Evolutionary conservation across 2,329 filamentous ascomycete species (phyloP), one percentile per base, ranked within the genome.

Genomic region (Zymoseptoria ardabiliae): DNA sequence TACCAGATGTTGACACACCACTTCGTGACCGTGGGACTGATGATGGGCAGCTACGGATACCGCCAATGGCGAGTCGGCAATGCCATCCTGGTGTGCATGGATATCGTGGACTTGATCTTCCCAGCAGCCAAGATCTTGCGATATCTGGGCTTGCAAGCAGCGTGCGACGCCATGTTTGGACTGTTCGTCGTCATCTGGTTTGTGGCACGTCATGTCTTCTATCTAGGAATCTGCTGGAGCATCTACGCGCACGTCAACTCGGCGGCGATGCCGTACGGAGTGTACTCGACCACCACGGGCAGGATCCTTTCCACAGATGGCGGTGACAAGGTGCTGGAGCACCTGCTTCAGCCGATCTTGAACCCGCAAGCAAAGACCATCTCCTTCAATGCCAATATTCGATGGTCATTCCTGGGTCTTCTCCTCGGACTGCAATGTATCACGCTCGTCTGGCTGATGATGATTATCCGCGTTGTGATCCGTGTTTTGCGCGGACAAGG

Each of bases 1-100:
- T 89, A 85, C 78, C 93, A 97, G 75, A 97, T 97, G 94, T 85
- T 97, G 66, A 87, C 85, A 19, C 94, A 97, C 74, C 94, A 99
- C 77, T 84, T 97, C 71, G 86, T 97, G 72, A 99, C 94, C 20
- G 90, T 87, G 69, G 79, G 81, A 4, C 84, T 99, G 51, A 86
- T 99, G 64, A 85, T 86, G 59, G 82, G 86, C 30, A 93, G 89
- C 65, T 97, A 97, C 73, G 84, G 86, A 65, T 96, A 95, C 73
- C 87, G 93, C 71, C 86, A 91, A 71, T 95, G 88, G 58, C 88
- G 89, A 53, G 90, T 96, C 25, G 93, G 91, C 57, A 94, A 92
- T 70, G 82, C 96, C 53, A 91, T 97, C 61, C 79, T 99, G 55
- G 88, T 91, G 57, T 82, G 96, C 65, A 97, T 97, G 91, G 94